Conservation (phyloP, 1,284 basidiomycete genomes). For the Kalmanozyma brasiliensis region DNA sequence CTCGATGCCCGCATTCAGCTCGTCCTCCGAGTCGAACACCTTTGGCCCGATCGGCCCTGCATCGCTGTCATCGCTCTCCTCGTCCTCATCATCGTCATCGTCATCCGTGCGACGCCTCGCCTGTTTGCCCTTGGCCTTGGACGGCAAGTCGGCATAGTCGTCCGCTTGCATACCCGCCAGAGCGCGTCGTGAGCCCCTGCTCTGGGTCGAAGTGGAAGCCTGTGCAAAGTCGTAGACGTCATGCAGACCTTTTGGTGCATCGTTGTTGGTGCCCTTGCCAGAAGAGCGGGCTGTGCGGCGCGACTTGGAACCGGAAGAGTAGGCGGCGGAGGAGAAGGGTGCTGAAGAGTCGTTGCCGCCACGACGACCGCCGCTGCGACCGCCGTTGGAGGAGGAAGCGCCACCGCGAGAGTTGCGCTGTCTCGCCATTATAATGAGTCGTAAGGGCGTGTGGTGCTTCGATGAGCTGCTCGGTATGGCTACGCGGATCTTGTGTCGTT, state of each 20-base stretch:
- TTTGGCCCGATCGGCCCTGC: constrained; percentile 41
- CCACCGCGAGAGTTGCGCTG: constrained; percentile 9
- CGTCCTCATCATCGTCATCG: constrained; percentile 20
- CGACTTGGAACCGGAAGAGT: constrained; percentile 13
- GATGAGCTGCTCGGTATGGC: neutral
- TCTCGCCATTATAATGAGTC: constrained; percentile 10
- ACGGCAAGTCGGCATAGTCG: constrained; percentile 33
- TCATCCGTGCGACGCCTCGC: constrained; percentile 6
- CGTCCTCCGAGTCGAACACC: constrained; percentile 57
- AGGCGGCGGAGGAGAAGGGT: constrained; percentile 32
- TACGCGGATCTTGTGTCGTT: too few relatives aligned
- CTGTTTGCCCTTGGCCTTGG: constrained; percentile 39
- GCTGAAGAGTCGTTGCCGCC: constrained; percentile 4
- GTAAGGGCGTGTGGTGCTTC: neutral
- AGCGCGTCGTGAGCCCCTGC: constrained; percentile 29
- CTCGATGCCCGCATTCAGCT: constrained; percentile 46
- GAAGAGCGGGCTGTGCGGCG: constrained; percentile 13
- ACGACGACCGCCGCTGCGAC: constrained; percentile 17
- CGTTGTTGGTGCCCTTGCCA: neutral
- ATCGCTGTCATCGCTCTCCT: constrained; percentile 19
- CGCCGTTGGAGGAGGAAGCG: constrained; percentile 4
- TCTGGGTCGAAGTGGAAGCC: constrained; percentile 32
- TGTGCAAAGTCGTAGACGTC: constrained; percentile 36
- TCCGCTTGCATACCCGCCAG: constrained; percentile 30
- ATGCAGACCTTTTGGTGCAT: constrained; percentile 16